These are phyloP conservation scores for Vachellia pachyceras DNA, from an alignment of 306 rosid genomes.

Conservation along the genomic window DNA sequence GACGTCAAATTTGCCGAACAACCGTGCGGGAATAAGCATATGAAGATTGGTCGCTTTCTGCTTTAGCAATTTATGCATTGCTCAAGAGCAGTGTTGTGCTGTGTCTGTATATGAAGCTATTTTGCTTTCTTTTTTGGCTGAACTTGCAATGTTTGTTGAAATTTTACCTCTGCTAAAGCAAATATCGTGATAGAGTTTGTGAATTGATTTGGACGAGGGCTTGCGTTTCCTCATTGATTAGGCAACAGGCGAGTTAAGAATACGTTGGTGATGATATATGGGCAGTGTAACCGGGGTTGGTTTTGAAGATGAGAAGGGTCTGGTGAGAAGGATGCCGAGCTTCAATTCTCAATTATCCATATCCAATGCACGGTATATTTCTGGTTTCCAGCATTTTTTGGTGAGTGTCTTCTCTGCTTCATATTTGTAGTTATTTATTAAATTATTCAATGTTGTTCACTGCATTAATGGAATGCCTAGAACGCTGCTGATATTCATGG, in stretches of 20 bases:
- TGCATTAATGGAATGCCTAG: constrained; percentile 1
- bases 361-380: constrained; percentile 42
- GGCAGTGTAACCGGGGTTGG: constrained; percentile 44
- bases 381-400: constrained; percentile 1
- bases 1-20: constrained; percentile 1
- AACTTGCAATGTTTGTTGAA: background rate
- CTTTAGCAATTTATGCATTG: constrained; percentile 32
- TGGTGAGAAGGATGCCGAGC: constrained; percentile 57
- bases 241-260: constrained; percentile 23
- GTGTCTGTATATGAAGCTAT: constrained; percentile 20
- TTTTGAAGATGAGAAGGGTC: constrained; percentile 57
- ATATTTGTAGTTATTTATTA: background rate
- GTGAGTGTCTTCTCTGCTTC: constrained; percentile 32
- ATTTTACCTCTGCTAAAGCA: constrained; percentile 26
- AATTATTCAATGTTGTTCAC: constrained; percentile 13
- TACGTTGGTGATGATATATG: constrained; percentile 42
- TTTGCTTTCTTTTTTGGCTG: constrained; percentile 23
- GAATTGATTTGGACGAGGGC: constrained; percentile 19
- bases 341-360: constrained; percentile 49
- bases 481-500: constrained; percentile 19
- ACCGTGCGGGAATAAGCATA: background rate
- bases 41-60: background rate
- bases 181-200: constrained; percentile 20
- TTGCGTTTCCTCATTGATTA: constrained; percentile 22
- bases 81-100: constrained; percentile 3